These are phyloP conservation scores for Rosa hybrid DNA, from an alignment of 331 rosid species.

Conservation along the genomic window DNA sequence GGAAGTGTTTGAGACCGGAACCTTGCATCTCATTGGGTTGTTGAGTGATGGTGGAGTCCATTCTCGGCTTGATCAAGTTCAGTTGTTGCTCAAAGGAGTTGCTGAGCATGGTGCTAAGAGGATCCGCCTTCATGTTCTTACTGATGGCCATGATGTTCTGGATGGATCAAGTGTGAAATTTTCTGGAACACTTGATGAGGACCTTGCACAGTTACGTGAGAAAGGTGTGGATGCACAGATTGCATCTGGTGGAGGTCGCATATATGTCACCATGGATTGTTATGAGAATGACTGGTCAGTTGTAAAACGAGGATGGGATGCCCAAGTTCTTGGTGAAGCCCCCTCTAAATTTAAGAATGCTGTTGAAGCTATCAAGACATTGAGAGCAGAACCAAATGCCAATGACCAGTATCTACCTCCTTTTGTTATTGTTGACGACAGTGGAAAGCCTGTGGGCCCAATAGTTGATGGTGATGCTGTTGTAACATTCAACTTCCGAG, in stretches of 20 bases:
- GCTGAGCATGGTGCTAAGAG: slow-evolving; percentile 76
- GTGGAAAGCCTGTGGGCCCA: slow-evolving; percentile 87
- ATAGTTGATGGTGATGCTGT: slow-evolving; percentile 98
- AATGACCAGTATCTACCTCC: slow-evolving; percentile 96
- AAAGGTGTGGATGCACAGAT: slow-evolving; percentile 84
- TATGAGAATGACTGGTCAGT: slow-evolving; percentile 99
- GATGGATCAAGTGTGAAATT: slow-evolving; percentile 93
- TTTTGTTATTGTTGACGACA: slow-evolving; percentile 83
- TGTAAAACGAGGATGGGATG: slow-evolving; percentile 99
- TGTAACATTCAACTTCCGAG: slow-evolving; percentile 91
- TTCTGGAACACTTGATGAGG: slow-evolving; percentile 78
- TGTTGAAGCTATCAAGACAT: slow-evolving; percentile 79
- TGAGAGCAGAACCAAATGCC: slow-evolving; percentile 68
- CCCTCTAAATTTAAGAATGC: slow-evolving; percentile 74
- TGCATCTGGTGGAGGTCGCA: slow-evolving; percentile 99
- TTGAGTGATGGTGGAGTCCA: slow-evolving; percentile 98
- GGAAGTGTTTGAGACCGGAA: slow-evolving; percentile 63
- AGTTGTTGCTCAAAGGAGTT: slow-evolving; percentile 89
- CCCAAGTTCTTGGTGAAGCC: slow-evolving; percentile 99
- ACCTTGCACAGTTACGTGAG: slow-evolving; percentile 70
- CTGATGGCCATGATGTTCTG: slow-evolving; percentile 98
- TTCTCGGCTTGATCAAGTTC: slow-evolving; percentile 89
- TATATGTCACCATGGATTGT: slow-evolving; percentile 96
- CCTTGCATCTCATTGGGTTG: slow-evolving; percentile 94
- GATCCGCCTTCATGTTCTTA: slow-evolving; percentile 85